phyloP scores from a whole-genome alignment of 306 rosid genomes.

The Leucaena leucocephala region DNA sequence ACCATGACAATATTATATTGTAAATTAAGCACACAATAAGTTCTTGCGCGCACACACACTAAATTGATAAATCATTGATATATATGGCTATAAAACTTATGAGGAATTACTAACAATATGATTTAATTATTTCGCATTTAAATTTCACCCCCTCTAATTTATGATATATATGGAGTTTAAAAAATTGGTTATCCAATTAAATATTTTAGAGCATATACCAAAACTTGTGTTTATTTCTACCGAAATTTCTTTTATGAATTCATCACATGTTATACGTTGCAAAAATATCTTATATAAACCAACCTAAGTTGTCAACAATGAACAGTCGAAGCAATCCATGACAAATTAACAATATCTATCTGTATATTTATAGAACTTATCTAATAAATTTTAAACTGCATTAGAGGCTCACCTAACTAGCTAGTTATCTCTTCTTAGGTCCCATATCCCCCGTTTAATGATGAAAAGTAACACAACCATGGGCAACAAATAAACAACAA shows the following conservation, averaged over 20 bases:
- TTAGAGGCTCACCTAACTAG: background rate
- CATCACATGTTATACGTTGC: too few species aligned
- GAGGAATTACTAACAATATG: too few species aligned
- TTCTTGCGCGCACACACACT: too few species aligned
- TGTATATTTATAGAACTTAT: background rate
- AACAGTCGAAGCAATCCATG: background rate
- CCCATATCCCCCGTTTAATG: background rate
- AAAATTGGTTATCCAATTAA: background rate
- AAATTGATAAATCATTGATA: too few species aligned
- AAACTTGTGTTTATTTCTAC: too few species aligned
- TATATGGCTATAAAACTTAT: too few species aligned
- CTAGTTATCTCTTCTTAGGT: background rate
- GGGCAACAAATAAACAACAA: background rate
- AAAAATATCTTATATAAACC: too few species aligned
- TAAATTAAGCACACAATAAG: too few species aligned
- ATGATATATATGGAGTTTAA: background rate
- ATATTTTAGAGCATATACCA: background rate
- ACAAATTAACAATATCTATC: background rate
- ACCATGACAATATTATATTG: too few species aligned
- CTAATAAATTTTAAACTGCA: background rate
- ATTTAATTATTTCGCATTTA: too few species aligned
- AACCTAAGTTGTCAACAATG: too few species aligned
- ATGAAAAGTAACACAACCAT: slow-evolving; percentile 7
- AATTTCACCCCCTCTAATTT: background rate
- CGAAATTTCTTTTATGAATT: too few species aligned